These are phyloP conservation scores for Pseudomonodictys pantanalensis DNA, from an alignment of 495 filamentous ascomycete species.

Conservation along the genomic window DNA sequence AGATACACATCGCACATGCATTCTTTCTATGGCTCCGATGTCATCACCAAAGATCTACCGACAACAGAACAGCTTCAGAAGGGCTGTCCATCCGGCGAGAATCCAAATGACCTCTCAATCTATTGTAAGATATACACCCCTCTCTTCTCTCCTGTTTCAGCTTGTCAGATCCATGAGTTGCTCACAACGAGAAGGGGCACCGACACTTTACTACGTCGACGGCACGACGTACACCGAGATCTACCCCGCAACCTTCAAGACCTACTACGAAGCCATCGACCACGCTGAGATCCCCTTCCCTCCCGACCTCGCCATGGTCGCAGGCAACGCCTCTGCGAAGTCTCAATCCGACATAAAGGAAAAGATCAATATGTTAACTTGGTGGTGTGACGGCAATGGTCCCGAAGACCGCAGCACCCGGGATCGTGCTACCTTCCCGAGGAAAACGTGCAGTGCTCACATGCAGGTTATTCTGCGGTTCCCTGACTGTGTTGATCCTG, in stretches of 20 bases:
- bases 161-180: background rate
- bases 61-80: conserved; percentile 14
- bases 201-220: conserved; percentile 22
- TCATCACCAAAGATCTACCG: conserved; percentile 12
- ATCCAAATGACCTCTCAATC: conserved; percentile 16
- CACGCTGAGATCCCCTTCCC: conserved; percentile 22
- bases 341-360: conserved; percentile 18
- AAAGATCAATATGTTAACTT: conserved; percentile 14
- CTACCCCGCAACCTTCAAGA: conserved; percentile 24
- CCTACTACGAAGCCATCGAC: conserved; percentile 23
- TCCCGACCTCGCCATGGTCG: conserved; percentile 8
- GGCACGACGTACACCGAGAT: conserved; percentile 14
- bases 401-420: conserved; percentile 8
- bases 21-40: conserved; percentile 22
- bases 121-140: background rate
- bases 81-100: conserved; percentile 15
- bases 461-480: conserved; percentile 20
- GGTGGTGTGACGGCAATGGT: conserved; percentile 20
- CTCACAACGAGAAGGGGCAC: conserved; percentile 4
- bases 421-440: conserved; percentile 9
- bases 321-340: conserved; percentile 19
- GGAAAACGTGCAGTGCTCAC: conserved; percentile 15
- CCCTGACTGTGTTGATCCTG: conserved; percentile 16
- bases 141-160: background rate
- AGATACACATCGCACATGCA: conserved; percentile 23